Evolutionary conservation across 805 yeast species (phyloP), one percentile per base, ranked within the genome.

Genomic region (Ogataea pini): DNA sequence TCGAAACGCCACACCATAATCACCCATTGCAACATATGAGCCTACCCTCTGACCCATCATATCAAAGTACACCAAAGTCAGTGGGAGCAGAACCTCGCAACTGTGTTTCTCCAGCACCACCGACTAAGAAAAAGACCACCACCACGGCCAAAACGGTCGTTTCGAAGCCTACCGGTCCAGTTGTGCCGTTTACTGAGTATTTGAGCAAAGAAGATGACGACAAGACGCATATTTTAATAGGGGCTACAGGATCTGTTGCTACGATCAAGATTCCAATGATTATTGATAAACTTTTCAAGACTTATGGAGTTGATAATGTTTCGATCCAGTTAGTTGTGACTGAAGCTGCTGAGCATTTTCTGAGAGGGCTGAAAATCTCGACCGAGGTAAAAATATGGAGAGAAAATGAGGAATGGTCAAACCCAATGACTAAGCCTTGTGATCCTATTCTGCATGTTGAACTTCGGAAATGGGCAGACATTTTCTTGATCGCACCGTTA

Each of bases 401-500:
- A 61, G 97, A 94, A 62, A 78, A 79, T 49, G 99, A 94, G 64
- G 98, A 92, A 69, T 92, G 99, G 99, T 68, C 71, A 3, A 60
- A 61, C 25, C 68, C 68, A 13, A 57, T 64, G 58, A 72, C 72
- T 28, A 81, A 85, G n/a, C 92, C 97, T 86, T 83, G 83, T 58
- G 98, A 94, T 67, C 97, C 98, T 1, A 96, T 94, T 31, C 73
- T 94, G 55, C 98, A 92, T 69, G 90, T 92, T 57, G 98, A 94
- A 70, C 73, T 92, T 50, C 82, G 98, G 51, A 82, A 96, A 54
- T 92, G 98, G 98, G 98, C 98, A 1, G 97, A 92, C 68, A 82
- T 94, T 36, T 74, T 94, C 42, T 78, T 94, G 18, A 86, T 92
- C 37, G 96, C 96, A n/a, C 99, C 99, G 12, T 72, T 92, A 56